Base-by-base conservation (phyloP, 441 rosid species). In the Hura crepitans region DNA sequence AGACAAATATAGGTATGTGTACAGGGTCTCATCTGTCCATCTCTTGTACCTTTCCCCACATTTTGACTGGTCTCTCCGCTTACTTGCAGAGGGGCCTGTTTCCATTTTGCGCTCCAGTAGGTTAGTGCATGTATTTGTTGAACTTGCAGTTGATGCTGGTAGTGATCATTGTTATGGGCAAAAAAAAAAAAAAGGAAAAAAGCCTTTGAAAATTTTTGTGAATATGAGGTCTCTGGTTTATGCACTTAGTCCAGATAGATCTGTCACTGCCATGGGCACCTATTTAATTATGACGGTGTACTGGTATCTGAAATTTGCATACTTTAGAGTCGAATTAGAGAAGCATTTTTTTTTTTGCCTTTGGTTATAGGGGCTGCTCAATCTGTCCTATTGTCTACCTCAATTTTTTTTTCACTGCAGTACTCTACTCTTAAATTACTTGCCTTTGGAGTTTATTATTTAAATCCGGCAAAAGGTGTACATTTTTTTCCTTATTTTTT, bases 1-100 rank as follows among this genome's bases (percentile, higher is more conserved):
- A 82, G 89, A 78, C 78, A 67, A 77, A 81, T 77, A 85, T 81
- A 89, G 87, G 81, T 78, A 78, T 73, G 76, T 89, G 94, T 89
- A 87, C 88, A 89, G 92, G 80, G 77, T 83, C 86, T 77, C 84
- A 23, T 81, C 87, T 82, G 67, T 42, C 85, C 84, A 62, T n/a
- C 74, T 71, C 78, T 74, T 82, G 76, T 77, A 55, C 62, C 43
- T 60, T 55, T 46, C 65, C 72, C 75, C 66, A 55, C 39, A 45
- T 70, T 71, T 70, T 59, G 66, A 62, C 6, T 5, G 68, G 74
- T 71, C 74, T 76, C 72, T 68, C 65, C 73, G 62, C 79, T 68
- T 42, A 25, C 67, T 46, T 49, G 81, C 71, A 68, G 76, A 37
- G 74, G 79, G 81, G 64, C 59, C 78, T 42, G 25, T 70, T 81